Percentiles rank a stretch among this genome's conserved stretches.
Conservation (phyloP, 208 protist genomes). For the Herpetomonas muscarum region DNA sequence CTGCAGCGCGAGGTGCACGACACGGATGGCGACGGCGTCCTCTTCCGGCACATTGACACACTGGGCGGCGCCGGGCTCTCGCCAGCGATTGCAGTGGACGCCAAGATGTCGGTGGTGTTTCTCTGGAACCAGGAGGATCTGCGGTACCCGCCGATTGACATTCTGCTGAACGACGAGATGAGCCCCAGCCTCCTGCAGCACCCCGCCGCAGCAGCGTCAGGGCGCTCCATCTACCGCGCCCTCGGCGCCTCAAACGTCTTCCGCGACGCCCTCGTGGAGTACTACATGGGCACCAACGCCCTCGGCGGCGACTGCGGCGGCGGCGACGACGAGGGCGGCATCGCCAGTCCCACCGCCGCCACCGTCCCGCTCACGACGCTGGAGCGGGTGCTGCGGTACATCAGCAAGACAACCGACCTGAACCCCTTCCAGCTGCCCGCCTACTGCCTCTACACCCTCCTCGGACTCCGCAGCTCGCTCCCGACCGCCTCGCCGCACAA, state of each 20-base stretch:
- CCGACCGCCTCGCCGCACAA: neutral
- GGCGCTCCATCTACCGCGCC: slow-evolving; percentile 17
- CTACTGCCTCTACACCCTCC: slow-evolving; percentile 15
- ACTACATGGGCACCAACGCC: slow-evolving; percentile 9
- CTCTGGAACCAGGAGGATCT: slow-evolving; percentile 57
- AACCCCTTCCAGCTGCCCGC: slow-evolving; percentile 12
- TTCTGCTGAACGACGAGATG: neutral
- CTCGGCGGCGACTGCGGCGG: neutral
- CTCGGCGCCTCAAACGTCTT: slow-evolving; percentile 33
- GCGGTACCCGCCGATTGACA: slow-evolving; percentile 35
- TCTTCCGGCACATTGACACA: slow-evolving; percentile 24
- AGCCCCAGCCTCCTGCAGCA: neutral
- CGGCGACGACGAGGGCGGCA: neutral
- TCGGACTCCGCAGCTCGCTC: neutral
- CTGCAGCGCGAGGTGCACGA: slow-evolving; percentile 29
- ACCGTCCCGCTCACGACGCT: slow-evolving; percentile 6
- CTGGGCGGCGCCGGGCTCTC: slow-evolving; percentile 17
- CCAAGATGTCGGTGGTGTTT: slow-evolving; percentile 41
- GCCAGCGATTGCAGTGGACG: slow-evolving; percentile 37
- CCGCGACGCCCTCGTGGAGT: slow-evolving; percentile 22
- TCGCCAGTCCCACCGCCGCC: neutral
- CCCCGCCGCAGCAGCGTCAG: neutral
- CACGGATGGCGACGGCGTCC: slow-evolving; percentile 16
- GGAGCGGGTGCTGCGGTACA: slow-evolving; percentile 7
- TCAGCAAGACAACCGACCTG: slow-evolving; percentile 16